These are phyloP conservation scores for Fusarium aywerte DNA, from an alignment of 2,329 filamentous ascomycete genomes.

Conservation along the genomic window DNA sequence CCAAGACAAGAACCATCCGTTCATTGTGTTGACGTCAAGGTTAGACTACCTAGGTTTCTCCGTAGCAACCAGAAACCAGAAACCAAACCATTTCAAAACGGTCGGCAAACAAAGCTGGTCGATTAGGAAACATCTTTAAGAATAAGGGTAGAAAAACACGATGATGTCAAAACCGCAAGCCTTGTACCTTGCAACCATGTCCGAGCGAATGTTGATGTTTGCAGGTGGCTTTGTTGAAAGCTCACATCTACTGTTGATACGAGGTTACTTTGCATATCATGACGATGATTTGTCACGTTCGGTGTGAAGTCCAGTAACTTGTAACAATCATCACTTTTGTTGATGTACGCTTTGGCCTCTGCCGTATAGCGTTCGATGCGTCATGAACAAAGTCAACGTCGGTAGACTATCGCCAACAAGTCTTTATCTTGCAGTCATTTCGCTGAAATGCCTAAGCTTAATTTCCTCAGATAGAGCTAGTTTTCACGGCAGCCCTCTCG, in stretches of 20 bases:
- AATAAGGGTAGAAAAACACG: neutral
- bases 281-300: neutral
- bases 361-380: neutral
- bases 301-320: neutral
- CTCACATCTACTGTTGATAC: conserved; percentile 5
- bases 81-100: conserved; percentile 1
- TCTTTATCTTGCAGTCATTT: no score
- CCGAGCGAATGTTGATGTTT: neutral
- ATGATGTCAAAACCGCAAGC: neutral
- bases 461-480: neutral
- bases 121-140: neutral
- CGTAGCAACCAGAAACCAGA: conserved; percentile 23
- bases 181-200: neutral
- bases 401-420: neutral
- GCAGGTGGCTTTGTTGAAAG: neutral
- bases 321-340: neutral
- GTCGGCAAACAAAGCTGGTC: conserved; percentile 5
- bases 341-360: neutral
- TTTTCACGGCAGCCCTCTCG: neutral
- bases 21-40: conserved; percentile 27
- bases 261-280: conserved; percentile 18
- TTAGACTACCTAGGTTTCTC: conserved; percentile 9
- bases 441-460: neutral
- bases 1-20: neutral
- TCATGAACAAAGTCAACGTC: neutral